phyloP scores from a whole-genome alignment of 176 grass and related monocot species.

The Carex kokanica region DNA sequence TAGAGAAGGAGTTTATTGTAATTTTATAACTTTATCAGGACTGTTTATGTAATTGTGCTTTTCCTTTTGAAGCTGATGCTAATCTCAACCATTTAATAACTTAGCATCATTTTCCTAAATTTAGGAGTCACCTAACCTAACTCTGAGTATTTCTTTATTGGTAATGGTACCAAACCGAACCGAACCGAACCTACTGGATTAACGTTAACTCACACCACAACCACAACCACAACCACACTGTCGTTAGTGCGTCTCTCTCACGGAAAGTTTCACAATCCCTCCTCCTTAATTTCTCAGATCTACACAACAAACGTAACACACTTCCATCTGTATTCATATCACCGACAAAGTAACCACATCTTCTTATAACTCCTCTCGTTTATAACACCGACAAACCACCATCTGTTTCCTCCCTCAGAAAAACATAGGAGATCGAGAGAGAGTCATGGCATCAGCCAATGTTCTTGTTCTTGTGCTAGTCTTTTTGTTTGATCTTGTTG shows the following conservation, averaged over 20 bases:
- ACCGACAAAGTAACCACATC: background rate
- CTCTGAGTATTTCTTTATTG: no score
- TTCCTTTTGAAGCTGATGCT: background rate
- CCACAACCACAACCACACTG: no score
- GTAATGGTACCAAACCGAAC: background rate
- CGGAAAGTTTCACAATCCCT: background rate
- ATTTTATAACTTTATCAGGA: no score
- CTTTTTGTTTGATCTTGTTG: constrained; percentile 65
- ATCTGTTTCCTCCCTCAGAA: background rate
- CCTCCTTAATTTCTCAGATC: background rate
- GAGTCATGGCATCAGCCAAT: constrained; percentile 30
- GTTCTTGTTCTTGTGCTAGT: constrained; percentile 60
- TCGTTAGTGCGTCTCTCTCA: constrained; percentile 11
- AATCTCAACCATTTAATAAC: background rate
- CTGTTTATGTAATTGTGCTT: background rate
- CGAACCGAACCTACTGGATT: background rate
- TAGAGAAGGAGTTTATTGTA: no score
- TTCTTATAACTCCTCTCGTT: background rate
- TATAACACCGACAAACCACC: constrained; percentile 19
- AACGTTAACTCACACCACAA: background rate
- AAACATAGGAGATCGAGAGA: constrained; percentile 25
- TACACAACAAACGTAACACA: background rate
- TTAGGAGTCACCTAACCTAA: background rate
- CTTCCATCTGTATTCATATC: no score
- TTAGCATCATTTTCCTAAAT: background rate